These are phyloP conservation scores for Cystofilobasidium capitatum DNA, from an alignment of 768 basidiomycete genomes.

Conservation along the genomic window DNA sequence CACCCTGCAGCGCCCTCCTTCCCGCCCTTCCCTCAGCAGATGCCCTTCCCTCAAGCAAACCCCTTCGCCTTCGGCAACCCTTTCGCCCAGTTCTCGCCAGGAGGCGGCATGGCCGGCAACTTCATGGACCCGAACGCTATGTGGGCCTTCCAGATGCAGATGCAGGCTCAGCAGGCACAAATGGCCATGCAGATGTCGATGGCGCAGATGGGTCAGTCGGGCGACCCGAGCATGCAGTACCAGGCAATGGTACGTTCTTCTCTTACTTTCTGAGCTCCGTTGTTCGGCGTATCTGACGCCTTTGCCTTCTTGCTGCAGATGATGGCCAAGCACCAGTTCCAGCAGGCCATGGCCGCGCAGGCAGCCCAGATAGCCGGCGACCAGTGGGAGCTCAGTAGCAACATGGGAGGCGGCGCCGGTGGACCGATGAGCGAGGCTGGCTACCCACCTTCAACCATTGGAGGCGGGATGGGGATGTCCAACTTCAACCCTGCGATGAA, in stretches of 20 bases:
- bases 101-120: neutral
- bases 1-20: neutral
- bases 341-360: constrained; percentile 18
- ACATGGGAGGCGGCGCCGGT: constrained; percentile 10
- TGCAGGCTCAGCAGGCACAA: constrained; percentile 26
- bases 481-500: neutral
- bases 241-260: constrained; percentile 23
- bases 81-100: neutral
- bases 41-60: neutral
- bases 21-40: neutral
- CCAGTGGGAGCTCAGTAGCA: constrained; percentile 19
- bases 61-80: neutral
- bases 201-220: constrained; percentile 20
- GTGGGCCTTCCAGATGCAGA: constrained; percentile 20
- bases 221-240: constrained; percentile 22
- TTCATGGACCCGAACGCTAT: constrained; percentile 10
- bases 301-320: constrained; percentile 7
- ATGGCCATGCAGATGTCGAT: constrained; percentile 26
- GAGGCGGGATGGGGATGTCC: neutral
- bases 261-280: neutral
- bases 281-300: neutral
- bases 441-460: neutral
- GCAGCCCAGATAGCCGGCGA: constrained; percentile 18
- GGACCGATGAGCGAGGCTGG: constrained; percentile 14
- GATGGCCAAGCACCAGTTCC: constrained; percentile 26